Evolutionary conservation across 306 rosid species (phyloP), one percentile per base, ranked within the genome.

Genomic region (Rosa chinensis): DNA sequence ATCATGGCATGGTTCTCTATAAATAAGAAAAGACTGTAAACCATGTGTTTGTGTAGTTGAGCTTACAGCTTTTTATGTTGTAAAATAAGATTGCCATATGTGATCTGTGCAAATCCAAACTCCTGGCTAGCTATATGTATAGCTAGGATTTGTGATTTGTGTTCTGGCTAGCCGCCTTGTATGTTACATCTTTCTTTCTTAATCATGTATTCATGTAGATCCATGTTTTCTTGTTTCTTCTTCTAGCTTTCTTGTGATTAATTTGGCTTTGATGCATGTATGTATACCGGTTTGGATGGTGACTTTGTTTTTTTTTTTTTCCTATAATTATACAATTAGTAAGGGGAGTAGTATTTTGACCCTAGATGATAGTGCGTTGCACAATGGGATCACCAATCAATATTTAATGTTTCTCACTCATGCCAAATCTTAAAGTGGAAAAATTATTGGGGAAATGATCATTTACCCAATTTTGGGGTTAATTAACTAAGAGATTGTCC

Each of bases 81-180:
- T 39, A 4, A 8, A 66, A 66, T 39, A 39, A 66, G 25, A 37
- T 8, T 66, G 48, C 28, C 71, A 18, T 66, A 37, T 39, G 71
- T 16, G 45, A 35, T 21, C 23, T 74, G 6, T 67, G 74, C 78
- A 75, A 77, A 45, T 81, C 76, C 35, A 52, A 21, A 47, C 43
- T 39, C 70, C 74, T 42, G 81, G 53, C 25, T 8, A 12, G 40
- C 17, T 62, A 62, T 28, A 62, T 61, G 17, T 25, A 25, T 4
- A 28, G 42, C 68, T 28, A 32, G 69, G 69, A 64, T 32, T 64
- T 32, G 44, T 64, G 43, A 64, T 64, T 64, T 64, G 69, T 64
- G 14, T 14, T 64, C 43, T 6, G 44, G 69, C 69, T 35, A 64
- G n/a, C 44, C 2, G 25, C 71, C 71, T 66, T 37, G 47, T 62